These are phyloP conservation scores for Fagopyrum homotropicum DNA, from an alignment of 148 eudicot species.

Conservation along the genomic window DNA sequence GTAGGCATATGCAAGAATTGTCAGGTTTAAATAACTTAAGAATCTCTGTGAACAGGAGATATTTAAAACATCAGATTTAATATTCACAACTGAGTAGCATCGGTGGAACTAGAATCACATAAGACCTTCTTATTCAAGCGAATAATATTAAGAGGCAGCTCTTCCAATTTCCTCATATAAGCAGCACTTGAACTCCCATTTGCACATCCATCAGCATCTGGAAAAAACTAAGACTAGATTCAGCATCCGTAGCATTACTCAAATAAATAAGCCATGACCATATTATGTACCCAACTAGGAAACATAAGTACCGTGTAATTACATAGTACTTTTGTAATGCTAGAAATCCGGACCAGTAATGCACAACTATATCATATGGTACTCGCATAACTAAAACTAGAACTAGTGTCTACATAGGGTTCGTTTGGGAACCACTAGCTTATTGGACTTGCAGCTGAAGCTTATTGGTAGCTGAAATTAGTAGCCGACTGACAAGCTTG, in stretches of 20 bases:
- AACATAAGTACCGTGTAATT: not conserved
- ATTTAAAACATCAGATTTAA: not conserved
- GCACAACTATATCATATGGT: not conserved
- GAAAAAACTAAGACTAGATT: conserved; percentile 21
- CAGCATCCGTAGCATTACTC: conserved; percentile 17
- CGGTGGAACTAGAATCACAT: not conserved
- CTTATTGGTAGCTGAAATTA: no score
- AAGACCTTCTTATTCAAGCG: conserved; percentile 60
- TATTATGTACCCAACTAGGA: not conserved
- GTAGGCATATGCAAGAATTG: not conserved
- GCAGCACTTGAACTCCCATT: conserved; percentile 27
- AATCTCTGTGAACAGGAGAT: not conserved
- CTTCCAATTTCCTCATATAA: conserved; percentile 60
- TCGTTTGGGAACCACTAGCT: no score
- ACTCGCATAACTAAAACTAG: not conserved
- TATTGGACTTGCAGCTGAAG: no score
- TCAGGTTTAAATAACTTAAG: not conserved
- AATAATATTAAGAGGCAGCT: conserved; percentile 61
- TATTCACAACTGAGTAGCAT: conserved; percentile 7
- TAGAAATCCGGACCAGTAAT: not conserved
- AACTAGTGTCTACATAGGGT: not conserved
- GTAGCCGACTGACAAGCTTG: no score
- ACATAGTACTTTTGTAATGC: not conserved
- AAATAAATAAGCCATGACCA: not conserved
- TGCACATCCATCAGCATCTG: conserved; percentile 37